Evolutionary conservation across 2,329 filamentous ascomycete genomes (phyloP), one percentile per base, ranked within the genome.

Genomic region (Colletotrichum spinosum): DNA sequence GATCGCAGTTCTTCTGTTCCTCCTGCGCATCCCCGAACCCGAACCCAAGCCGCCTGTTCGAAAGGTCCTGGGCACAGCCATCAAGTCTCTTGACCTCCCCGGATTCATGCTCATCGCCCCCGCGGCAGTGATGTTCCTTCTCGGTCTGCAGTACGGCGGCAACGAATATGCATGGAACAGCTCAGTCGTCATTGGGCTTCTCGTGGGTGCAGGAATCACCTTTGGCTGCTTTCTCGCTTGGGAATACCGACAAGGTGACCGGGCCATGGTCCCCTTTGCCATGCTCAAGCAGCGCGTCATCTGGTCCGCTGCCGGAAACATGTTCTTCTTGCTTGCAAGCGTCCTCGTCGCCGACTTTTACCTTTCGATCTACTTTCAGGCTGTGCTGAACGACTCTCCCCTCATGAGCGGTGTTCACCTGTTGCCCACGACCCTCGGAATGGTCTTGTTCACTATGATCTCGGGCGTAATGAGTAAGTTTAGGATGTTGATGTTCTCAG

Each of bases 311-410:
- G 76, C 78, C 17, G 12, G 80, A 8, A 81, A 79, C 54, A 76
- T 77, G 41, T 77, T 83, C 45, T 78, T 81, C 62, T 75, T 85
- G 17, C 78, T 80, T 9, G 76, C 78, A 2, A 74, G 77, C 10
- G 80, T 82, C 64, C 82, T 85, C 65, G 69, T 84, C 2, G 73
- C 79, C 2, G 72, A 83, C 4, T 83, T 80, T 74, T 83, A 82
- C 66, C 74, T 85, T 4, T 82, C 83, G 4, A 78, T 85, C 60
- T 85, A 83, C 76, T 84, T 86, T 74, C 81, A 86, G 72, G 77
- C 79, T 34, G 76, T 85, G 64, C 77, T 78, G 8, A 17, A 52
- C 3, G 55, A 58, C 33, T 44, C 55, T 2, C 55, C 55, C 12
- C 37, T 69, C 9, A 69, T 69, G 61, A 73, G 72, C 12, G 75